These are phyloP conservation scores for Monosporascus sp. DNA, from an alignment of 2,329 filamentous ascomycete species.

Conservation along the genomic window DNA sequence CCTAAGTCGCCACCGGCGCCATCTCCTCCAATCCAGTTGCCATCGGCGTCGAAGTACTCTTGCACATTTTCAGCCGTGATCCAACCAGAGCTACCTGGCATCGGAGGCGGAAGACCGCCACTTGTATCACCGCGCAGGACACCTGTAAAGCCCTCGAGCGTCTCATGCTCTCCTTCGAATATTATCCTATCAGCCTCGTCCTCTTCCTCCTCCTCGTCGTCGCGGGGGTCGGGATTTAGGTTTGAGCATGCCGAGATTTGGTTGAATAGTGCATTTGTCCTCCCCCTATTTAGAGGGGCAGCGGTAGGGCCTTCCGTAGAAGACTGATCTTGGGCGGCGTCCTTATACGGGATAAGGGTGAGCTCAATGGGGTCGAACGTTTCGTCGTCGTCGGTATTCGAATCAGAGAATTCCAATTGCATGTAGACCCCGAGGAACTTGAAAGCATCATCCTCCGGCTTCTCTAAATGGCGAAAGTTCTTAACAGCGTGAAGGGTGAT, in stretches of 20 bases:
- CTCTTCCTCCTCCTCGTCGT: conserved; percentile 49
- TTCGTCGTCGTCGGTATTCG: conserved; percentile 56
- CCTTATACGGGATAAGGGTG: conserved; percentile 52
- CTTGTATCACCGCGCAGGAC: conserved; percentile 42
- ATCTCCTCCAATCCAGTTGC: conserved; percentile 63
- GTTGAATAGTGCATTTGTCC: conserved; percentile 51
- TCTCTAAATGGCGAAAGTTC: conserved; percentile 38
- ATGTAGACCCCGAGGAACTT: conserved; percentile 54
- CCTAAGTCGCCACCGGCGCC: conserved; percentile 48
- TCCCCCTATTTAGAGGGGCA: conserved; percentile 22
- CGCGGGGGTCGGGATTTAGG: conserved; percentile 65
- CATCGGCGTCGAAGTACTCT: conserved; percentile 75
- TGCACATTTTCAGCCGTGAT: conserved; percentile 89
- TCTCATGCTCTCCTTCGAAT: conserved; percentile 51
- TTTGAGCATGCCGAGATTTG: conserved; percentile 72
- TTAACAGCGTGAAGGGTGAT: conserved; percentile 74
- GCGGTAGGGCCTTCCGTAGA: conserved; percentile 20
- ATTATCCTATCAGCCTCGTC: conserved; percentile 46
- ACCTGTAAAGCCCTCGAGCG: conserved; percentile 51
- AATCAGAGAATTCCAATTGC: conserved; percentile 60
- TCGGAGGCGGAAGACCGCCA: conserved; percentile 56
- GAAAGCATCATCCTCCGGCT: conserved; percentile 30
- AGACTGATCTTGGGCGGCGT: conserved; percentile 20
- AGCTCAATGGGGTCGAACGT: conserved; percentile 60
- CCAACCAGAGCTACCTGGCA: conserved; percentile 73